phyloP scores from a whole-genome alignment of 2,329 filamentous ascomycete genomes.

The Tolypocladium amazonense region DNA sequence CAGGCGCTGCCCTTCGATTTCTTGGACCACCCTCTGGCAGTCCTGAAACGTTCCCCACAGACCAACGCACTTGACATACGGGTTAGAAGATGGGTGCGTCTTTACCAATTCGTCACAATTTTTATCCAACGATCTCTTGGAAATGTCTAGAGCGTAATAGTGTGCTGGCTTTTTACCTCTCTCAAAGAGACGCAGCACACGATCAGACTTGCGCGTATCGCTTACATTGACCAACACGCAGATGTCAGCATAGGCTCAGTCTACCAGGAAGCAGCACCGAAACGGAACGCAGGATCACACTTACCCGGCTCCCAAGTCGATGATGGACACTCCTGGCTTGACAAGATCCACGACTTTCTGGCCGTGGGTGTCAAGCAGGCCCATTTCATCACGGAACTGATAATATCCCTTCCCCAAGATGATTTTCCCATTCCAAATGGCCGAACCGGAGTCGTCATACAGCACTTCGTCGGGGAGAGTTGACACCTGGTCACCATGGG shows the following conservation, averaged over 20 bases:
- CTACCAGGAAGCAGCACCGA: neutral
- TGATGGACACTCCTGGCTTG: conserved; percentile 19
- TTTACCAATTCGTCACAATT: conserved; percentile 21
- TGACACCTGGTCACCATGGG: conserved; percentile 12
- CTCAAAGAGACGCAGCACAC: conserved; percentile 25
- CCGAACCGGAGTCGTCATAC: conserved; percentile 26
- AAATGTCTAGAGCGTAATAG: conserved; percentile 31
- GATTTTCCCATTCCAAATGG: conserved; percentile 30
- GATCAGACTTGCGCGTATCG: conserved; percentile 29
- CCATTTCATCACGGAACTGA: conserved; percentile 29
- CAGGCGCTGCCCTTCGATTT: conserved; percentile 20
- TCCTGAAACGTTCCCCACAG: conserved; percentile 29
- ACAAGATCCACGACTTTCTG: conserved; percentile 20
- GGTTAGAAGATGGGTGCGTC: conserved; percentile 13
- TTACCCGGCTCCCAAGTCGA: conserved; percentile 32
- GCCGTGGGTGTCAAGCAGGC: conserved; percentile 23
- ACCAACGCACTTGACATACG: conserved; percentile 22
- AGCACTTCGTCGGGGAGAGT: conserved; percentile 28
- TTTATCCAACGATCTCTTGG: conserved; percentile 20
- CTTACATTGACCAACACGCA: conserved; percentile 9
- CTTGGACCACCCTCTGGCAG: conserved; percentile 19
- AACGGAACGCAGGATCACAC: conserved; percentile 6
- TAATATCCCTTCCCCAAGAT: conserved; percentile 28
- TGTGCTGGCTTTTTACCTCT: conserved; percentile 14
- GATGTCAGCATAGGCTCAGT: neutral